Conservation (phyloP, 345 rosid species). For the Syzygium aqueum region DNA sequence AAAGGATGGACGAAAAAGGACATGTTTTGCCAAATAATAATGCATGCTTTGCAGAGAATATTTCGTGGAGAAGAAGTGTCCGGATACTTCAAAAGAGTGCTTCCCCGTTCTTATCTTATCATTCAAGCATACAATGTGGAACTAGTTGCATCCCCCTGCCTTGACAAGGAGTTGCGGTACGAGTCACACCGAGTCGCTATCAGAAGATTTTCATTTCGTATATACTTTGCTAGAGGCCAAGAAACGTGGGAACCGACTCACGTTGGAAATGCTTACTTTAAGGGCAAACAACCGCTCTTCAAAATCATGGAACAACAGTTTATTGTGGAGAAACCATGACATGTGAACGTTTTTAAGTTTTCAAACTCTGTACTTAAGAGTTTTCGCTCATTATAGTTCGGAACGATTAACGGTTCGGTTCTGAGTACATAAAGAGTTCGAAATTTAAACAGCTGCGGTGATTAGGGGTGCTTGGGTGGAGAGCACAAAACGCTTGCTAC, state of each 20-base stretch:
- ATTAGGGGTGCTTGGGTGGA: background rate
- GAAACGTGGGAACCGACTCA: background rate
- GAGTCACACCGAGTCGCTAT: background rate
- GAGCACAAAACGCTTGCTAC: background rate
- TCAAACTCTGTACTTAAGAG: background rate
- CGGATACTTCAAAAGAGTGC: background rate
- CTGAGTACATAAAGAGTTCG: background rate
- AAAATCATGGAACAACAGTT: background rate
- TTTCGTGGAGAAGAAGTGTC: background rate
- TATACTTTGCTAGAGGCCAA: background rate
- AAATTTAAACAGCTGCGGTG: background rate
- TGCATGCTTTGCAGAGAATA: background rate
- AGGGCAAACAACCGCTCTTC: background rate
- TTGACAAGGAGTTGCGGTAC: background rate
- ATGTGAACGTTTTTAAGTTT: background rate
- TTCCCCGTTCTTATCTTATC: background rate
- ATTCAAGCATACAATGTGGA: background rate
- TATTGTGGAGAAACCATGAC: background rate
- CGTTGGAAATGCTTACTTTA: background rate
- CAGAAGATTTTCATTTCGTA: background rate
- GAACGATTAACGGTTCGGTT: background rate
- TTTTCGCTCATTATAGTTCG: background rate
- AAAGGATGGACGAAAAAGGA: too few relatives aligned
- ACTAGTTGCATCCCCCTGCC: background rate
- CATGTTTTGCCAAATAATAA: background rate